Conservation (phyloP, 257 asterid genomes). For the Leonotis leonurus region DNA sequence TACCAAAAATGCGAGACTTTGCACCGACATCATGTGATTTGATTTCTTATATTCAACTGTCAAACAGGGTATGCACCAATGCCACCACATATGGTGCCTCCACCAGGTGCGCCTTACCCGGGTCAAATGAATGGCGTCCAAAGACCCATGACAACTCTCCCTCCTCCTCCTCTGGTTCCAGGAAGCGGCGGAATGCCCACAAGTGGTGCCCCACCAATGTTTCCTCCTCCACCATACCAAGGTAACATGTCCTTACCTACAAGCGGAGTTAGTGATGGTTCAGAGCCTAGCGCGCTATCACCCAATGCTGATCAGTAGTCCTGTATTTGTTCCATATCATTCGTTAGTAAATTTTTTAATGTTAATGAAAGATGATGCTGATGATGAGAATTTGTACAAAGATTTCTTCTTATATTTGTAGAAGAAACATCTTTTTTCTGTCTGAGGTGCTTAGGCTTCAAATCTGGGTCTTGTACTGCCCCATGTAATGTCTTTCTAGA, state of each 20-base stretch:
- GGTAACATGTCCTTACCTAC: slow-evolving; percentile 40
- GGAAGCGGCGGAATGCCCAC: slow-evolving; percentile 53
- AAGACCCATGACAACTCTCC: slow-evolving; percentile 36
- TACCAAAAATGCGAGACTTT: neutral
- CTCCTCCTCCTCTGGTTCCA: slow-evolving; percentile 44
- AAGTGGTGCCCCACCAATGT: slow-evolving; percentile 40
- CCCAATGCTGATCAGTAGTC: slow-evolving; percentile 40
- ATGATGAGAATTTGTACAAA: slow-evolving; percentile 17
- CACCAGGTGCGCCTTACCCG: slow-evolving; percentile 59
- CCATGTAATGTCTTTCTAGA: slow-evolving; percentile 6
- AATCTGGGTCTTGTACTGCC: no score
- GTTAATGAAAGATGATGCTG: slow-evolving; percentile 7
- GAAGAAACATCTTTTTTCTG: slow-evolving; percentile 1
- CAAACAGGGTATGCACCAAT: slow-evolving; percentile 54
- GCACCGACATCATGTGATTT: no score
- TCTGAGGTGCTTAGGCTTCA: slow-evolving; percentile 10
- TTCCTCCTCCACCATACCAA: slow-evolving; percentile 58
- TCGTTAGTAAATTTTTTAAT: slow-evolving; percentile 1
- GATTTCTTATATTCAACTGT: neutral
- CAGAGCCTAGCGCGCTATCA: slow-evolving; percentile 33
- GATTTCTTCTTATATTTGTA: slow-evolving; percentile 12
- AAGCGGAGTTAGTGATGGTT: slow-evolving; percentile 36
- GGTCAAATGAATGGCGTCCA: slow-evolving; percentile 69
- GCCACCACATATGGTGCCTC: slow-evolving; percentile 61
- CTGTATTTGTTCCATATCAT: slow-evolving; percentile 5